Percentiles rank a stretch among this genome's conserved stretches.
phyloP scores from a whole-genome alignment of 371 early-diverging fungal species.

The Rhizopus delemar region DNA sequence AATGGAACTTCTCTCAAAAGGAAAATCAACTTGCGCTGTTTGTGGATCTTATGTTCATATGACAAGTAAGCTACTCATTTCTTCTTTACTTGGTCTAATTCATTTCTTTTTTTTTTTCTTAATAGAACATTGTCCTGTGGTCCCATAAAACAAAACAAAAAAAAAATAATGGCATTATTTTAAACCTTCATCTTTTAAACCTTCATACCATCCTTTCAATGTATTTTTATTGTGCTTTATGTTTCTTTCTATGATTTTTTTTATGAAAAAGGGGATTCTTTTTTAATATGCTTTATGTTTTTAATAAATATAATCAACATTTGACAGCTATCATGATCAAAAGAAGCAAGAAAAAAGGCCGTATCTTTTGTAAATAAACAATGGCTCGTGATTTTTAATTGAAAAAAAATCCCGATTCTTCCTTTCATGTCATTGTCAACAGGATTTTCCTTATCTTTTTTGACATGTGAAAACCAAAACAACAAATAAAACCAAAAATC shows the following conservation, averaged over 20 bases:
- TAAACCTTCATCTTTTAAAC: background rate
- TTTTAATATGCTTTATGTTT: too few species aligned
- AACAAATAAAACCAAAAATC: background rate
- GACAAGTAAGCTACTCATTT: background rate
- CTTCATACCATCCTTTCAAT: background rate
- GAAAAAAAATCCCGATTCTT: too few species aligned
- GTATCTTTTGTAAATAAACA: too few species aligned
- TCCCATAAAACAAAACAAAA: background rate
- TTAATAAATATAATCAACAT: too few species aligned
- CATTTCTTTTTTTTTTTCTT: background rate
- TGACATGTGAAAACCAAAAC: background rate
- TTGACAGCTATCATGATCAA: too few species aligned
- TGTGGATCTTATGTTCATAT: background rate
- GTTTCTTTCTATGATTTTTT: too few species aligned
- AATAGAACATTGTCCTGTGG: slow-evolving; percentile 4
- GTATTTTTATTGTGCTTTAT: background rate
- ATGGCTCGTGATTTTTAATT: too few species aligned
- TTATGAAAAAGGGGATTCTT: too few species aligned
- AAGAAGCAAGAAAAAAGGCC: too few species aligned
- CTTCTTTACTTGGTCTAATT: background rate
- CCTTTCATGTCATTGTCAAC: background rate
- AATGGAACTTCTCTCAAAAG: background rate
- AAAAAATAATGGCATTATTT: too few species aligned
- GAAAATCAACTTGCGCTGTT: background rate
- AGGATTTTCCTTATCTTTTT: background rate